Base-by-base conservation (phyloP, 768 basidiomycete species). In the Boletus pseudopeckii region DNA sequence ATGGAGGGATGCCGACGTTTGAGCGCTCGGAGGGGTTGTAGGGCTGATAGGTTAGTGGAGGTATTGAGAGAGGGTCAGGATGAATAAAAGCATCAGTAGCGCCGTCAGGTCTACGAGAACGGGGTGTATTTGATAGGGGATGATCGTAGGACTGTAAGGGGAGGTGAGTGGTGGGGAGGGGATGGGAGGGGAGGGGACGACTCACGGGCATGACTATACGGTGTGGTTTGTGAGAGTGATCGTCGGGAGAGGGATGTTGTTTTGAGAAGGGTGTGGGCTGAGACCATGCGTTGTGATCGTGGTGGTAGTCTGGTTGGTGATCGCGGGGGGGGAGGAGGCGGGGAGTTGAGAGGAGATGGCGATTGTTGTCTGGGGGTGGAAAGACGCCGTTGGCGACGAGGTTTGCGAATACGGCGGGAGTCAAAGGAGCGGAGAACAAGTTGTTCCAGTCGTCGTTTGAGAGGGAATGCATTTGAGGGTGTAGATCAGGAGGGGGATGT, bases 341-440 rank as follows among this genome's bases (percentile, higher is more conserved):
- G n/a, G n/a, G n/a, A n/a, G n/a, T n/a, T n/a, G n/a, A n/a, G n/a
- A n/a, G n/a, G n/a, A 60, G 56, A 60, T n/a, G 69, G 56, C 57
- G 77, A 53, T 65, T 53, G 44, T 66, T 68, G 54, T 77, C 73
- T 49, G 68, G 62, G 64, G 63, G 60, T 65, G 59, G 74, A 75
- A 88, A 70, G 43, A 82, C 74, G 60, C 81, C 83, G 62, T 81
- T 82, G 4, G 85, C 79, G 13, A 81, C 77, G 40, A 88, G 77
- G 34, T 80, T 77, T 38, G 82, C 79, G 61, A 86, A 87, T 33
- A 82, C 71, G 41, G 77, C 65, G 7, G 84, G 82, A 55, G 84
- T 77, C 46, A 88, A 73, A 2, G 88, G 82, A 4, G 79, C 66
- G n/a, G 85, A 74, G 67, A 86, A 86, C 18, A 86, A 48, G 58